Evolutionary conservation across 2,329 filamentous ascomycete species (phyloP).

Genomic region (Colletotrichum tamarilloi): DNA sequence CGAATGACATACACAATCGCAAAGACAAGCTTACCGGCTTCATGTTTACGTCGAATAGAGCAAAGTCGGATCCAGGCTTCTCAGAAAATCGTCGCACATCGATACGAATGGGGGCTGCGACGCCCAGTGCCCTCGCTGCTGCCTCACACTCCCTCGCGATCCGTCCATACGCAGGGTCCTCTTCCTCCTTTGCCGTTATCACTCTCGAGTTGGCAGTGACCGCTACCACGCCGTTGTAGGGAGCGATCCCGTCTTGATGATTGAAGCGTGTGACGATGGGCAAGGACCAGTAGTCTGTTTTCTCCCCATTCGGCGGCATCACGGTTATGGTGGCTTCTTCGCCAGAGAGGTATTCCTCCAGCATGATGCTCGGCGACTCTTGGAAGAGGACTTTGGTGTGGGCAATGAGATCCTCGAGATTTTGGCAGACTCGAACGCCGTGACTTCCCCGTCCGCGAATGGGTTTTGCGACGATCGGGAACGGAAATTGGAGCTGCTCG

Average conservation of each 20-base stretch:
- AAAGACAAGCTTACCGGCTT: slow-evolving; percentile 53
- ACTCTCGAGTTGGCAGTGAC: slow-evolving; percentile 59
- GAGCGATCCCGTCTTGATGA: slow-evolving; percentile 57
- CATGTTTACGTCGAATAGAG: slow-evolving; percentile 63
- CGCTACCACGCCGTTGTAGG: slow-evolving; percentile 60
- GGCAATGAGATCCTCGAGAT: slow-evolving; percentile 41
- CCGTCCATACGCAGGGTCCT: slow-evolving; percentile 45
- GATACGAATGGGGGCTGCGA: slow-evolving; percentile 58
- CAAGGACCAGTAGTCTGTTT: slow-evolving; percentile 47
- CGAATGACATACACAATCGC: background rate
- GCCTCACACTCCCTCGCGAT: slow-evolving; percentile 51
- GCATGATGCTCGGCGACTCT: slow-evolving; percentile 51
- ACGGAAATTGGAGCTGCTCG: slow-evolving; percentile 9
- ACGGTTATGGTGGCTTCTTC: slow-evolving; percentile 63
- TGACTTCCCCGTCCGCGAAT: slow-evolving; percentile 60
- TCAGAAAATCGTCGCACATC: slow-evolving; percentile 54
- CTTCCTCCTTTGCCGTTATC: slow-evolving; percentile 44
- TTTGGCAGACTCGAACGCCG: slow-evolving; percentile 58
- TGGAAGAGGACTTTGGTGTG: slow-evolving; percentile 49
- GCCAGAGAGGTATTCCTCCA: slow-evolving; percentile 60
- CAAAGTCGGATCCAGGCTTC: slow-evolving; percentile 47
- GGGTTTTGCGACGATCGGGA: slow-evolving; percentile 60
- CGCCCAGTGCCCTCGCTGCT: slow-evolving; percentile 50
- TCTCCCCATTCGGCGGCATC: slow-evolving; percentile 55
- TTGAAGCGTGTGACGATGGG: slow-evolving; percentile 59